phyloP scores from a whole-genome alignment of 2,329 filamentous ascomycete genomes.

The Aspergillus quadricinctus region DNA sequence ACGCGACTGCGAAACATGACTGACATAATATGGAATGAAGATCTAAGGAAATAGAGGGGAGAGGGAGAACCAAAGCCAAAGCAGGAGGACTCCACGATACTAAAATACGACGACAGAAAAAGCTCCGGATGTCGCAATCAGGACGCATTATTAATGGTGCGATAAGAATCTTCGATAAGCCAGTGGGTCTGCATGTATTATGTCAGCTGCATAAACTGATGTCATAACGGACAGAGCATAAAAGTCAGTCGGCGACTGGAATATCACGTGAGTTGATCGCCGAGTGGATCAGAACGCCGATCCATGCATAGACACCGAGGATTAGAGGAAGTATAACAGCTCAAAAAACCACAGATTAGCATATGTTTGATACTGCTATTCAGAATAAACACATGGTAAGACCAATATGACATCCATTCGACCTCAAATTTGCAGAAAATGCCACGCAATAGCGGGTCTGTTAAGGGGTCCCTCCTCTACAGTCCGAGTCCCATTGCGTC shows the following conservation, averaged over 20 bases:
- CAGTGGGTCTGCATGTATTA: background rate
- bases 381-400: background rate
- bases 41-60: background rate
- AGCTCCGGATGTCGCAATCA: background rate
- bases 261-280: background rate
- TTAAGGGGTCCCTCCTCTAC: background rate
- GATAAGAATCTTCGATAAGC: background rate
- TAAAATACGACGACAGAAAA: background rate
- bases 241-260: background rate
- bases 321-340: background rate
- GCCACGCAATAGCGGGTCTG: background rate
- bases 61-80: background rate
- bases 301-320: background rate
- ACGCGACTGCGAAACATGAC: conserved; percentile 26
- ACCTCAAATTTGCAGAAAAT: background rate
- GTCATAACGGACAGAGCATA: background rate
- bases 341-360: background rate
- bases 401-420: background rate
- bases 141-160: background rate
- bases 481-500: background rate
- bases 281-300: background rate
- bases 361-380: background rate
- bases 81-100: background rate
- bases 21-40: background rate
- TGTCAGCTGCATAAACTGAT: background rate